Evolutionary conservation across 2,329 filamentous ascomycete species (phyloP), one percentile per base, ranked within the genome.

Genomic region (Lecanicillium sp.): DNA sequence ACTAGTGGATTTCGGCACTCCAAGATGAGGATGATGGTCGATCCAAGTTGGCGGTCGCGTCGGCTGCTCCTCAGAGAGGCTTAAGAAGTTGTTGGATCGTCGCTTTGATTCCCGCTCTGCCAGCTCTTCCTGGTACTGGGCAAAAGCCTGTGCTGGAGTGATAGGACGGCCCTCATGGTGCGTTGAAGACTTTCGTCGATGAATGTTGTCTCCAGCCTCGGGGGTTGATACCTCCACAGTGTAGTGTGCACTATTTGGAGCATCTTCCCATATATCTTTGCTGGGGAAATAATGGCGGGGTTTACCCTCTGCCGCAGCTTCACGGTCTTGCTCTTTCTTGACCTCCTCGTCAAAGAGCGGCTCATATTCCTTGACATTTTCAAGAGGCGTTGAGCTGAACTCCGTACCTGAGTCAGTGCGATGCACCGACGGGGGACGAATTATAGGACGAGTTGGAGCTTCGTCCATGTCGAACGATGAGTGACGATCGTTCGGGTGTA

Each of bases 221-320:
- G 88, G 88, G 1, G 86, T 92, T 3, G 83, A 85, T 7, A 96
- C 90, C 43, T 85, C 88, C 3, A 89, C 80, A 25, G 77, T 81
- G 53, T 75, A 78, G 52, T 92, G 80, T 37, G 86, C 70, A 60
- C 88, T 95, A 54, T 80, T 83, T 4, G 94, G 92, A 0, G 87
- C 83, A 58, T 98, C 94, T 64, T 98, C 92, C 92, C 92, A 98
- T 29, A 96, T 78, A 57, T 98, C 92, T 57, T 89, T 84, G 59
- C 89, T 95, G 2, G 92, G 92, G 61, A 98, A 98, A 45, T 74
- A 62, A 43, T 83, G 82, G 46, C 78, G 75, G 44, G 72, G 65
- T 46, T 77, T 70, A 46, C 71, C 70, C 36, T 69, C 64, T 17
- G 57, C 55, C 30, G 58, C 55, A 8, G 57, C 51, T 22, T 57